Base-by-base conservation (phyloP, 2,329 filamentous ascomycete species). In the Tothia fuscella region DNA sequence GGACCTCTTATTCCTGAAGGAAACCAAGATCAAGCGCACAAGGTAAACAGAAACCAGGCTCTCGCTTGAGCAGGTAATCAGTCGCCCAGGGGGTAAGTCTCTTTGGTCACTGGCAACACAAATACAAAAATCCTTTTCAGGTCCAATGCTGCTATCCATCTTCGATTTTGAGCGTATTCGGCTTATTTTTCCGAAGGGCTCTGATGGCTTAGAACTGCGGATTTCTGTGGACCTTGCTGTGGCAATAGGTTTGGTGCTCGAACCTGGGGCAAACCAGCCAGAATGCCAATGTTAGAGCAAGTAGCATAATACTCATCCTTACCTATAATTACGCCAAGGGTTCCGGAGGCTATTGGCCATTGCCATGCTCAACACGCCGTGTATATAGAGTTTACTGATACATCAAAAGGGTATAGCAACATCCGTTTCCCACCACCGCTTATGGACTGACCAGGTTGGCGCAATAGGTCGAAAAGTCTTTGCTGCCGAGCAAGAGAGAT, bases 301-400 rank as follows among this genome's bases (percentile, higher is more conserved):
- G 68, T 69, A 3, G 70, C 75, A 56, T 78, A 78, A 51, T 67
- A 73, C 55, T 78, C 70, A 47, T 70, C 65, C 47, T 69, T 70
- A 47, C 61, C 62, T 9, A 72, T 50, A 1, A 59, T 59, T 17
- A 59, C 52, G 14, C 60, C 45, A 59, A 62, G 49, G 57, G 59
- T 26, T 53, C 57, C 54, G 6, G 56, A 46, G 5, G 52, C 52
- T 14, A 75, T 79, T 3, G 81, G 80, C 85, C 86, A 98, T 59
- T 93, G 82, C 91, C 89, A 96, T 33, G 94, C 80, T 89, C 89
- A 96, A 67, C 94, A 93, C 39, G 93, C 64, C 3, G 86, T 89
- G 58, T 88, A 85, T 21, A 71, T 70, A 22, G 78, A 72, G 34
- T 77, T 76, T 7, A 67, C 59, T n/a, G 71, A 60, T 36, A 76